Evolutionary conservation across 108 stramenopile genomes (phyloP).

Genomic region (Nitzschia putrida): DNA sequence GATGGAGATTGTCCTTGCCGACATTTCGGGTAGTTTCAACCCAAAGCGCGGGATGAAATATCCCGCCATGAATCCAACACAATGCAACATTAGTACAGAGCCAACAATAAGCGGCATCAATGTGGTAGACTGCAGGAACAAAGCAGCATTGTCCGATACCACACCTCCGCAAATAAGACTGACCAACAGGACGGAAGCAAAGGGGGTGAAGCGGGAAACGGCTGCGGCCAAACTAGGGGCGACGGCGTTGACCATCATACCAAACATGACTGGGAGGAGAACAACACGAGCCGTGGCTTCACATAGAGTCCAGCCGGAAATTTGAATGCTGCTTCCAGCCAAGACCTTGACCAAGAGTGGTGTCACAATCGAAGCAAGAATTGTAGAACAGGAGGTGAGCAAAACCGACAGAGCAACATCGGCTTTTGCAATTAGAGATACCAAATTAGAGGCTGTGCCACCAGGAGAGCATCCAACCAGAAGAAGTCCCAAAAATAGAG

Average conservation of each 20-base stretch:
- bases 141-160: conserved; percentile 76
- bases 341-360: conserved; percentile 84
- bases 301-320: conserved; percentile 69
- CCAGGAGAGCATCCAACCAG: conserved; percentile 90
- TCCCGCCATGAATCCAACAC: conserved; percentile 82
- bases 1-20: conserved; percentile 86
- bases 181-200: conserved; percentile 84
- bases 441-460: conserved; percentile 94
- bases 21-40: conserved; percentile 57
- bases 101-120: conserved; percentile 53
- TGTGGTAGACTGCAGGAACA: conserved; percentile 37
- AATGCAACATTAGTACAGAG: conserved; percentile 68
- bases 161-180: conserved; percentile 92
- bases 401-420: conserved; percentile 90
- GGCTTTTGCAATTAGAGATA: conserved; percentile 91
- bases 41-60: conserved; percentile 60
- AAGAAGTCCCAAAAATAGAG: conserved; percentile 70
- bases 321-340: conserved; percentile 71
- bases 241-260: conserved; percentile 79
- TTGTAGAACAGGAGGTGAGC: conserved; percentile 88
- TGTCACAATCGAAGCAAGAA: conserved; percentile 82
- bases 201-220: conserved; percentile 78
- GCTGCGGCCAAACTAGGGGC: conserved; percentile 57
- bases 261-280: conserved; percentile 81
- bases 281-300: conserved; percentile 84